These are phyloP conservation scores for Rhodotorula taiwanensis DNA, from an alignment of 768 basidiomycete species.

Conservation along the genomic window DNA sequence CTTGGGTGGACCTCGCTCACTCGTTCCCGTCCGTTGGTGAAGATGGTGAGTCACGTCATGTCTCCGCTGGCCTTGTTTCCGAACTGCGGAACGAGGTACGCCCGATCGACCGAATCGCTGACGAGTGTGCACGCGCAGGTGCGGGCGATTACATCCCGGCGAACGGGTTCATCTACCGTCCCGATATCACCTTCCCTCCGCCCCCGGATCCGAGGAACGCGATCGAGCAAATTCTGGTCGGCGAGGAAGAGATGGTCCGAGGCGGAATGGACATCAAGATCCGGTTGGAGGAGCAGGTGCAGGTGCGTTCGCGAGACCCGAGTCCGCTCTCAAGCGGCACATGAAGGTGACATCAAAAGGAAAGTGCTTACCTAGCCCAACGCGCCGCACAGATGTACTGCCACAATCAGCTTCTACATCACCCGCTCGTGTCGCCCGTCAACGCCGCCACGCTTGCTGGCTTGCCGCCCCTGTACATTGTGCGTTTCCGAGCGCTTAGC, in stretches of 20 bases:
- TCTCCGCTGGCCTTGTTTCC: no score
- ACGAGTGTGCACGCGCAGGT: not conserved
- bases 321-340: no score
- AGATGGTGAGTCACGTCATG: constrained; percentile 13
- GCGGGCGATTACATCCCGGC: constrained; percentile 30
- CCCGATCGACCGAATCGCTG: no score
- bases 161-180: constrained; percentile 46
- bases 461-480: constrained; percentile 74
- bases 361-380: no score
- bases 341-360: constrained; percentile 45
- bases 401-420: constrained; percentile 66
- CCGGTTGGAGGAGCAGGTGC: constrained; percentile 31
- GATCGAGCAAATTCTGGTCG: constrained; percentile 11
- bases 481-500: constrained; percentile 51
- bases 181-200: constrained; percentile 46
- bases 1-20: constrained; percentile 86
- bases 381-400: constrained; percentile 86
- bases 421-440: constrained; percentile 70
- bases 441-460: constrained; percentile 76
- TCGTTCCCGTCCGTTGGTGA: constrained; percentile 79
- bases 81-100: no score
- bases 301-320: no score
- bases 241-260: constrained; percentile 6
- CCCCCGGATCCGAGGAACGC: constrained; percentile 36
- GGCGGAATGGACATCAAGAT: not conserved